phyloP scores from a whole-genome alignment of 208 protist species.

The Trypanosoma rangeli region DNA sequence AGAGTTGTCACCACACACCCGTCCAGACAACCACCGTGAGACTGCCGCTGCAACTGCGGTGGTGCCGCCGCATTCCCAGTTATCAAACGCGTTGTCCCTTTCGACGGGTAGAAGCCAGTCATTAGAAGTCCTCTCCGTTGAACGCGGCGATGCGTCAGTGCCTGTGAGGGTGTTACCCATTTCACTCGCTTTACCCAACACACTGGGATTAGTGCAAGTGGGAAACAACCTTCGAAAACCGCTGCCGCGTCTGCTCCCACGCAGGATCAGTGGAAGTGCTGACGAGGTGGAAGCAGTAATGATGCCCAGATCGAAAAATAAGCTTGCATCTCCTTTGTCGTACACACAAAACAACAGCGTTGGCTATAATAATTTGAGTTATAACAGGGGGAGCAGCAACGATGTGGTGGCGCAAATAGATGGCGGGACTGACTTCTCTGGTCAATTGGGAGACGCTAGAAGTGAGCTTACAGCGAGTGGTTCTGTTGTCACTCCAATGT shows the following conservation, averaged over 20 bases:
- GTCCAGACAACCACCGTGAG: background rate
- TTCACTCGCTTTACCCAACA: background rate
- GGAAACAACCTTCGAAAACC: background rate
- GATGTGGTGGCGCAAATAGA: background rate
- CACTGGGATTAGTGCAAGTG: slow-evolving; percentile 3
- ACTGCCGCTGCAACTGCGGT: background rate
- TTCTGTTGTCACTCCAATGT: slow-evolving; percentile 4
- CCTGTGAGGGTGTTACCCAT: background rate
- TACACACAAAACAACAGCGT: background rate
- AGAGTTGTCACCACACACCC: background rate
- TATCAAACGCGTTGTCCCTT: background rate
- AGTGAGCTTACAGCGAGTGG: background rate
- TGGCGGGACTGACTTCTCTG: background rate
- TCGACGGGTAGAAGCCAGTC: background rate
- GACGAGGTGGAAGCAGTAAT: background rate
- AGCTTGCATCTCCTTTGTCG: background rate
- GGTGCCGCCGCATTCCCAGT: background rate
- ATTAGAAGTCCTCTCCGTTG: slow-evolving; percentile 12
- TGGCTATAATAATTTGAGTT: background rate
- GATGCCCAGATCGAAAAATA: slow-evolving; percentile 19
- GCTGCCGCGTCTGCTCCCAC: slow-evolving; percentile 7
- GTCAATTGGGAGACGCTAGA: background rate
- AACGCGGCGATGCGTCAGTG: background rate
- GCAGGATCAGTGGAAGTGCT: background rate
- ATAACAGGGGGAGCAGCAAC: background rate